A percentile compares a stretch with the other conserved stretches of the same genome.
Conservation (phyloP, 2,329 filamentous ascomycete species). For the Penicillium janthinellum region DNA sequence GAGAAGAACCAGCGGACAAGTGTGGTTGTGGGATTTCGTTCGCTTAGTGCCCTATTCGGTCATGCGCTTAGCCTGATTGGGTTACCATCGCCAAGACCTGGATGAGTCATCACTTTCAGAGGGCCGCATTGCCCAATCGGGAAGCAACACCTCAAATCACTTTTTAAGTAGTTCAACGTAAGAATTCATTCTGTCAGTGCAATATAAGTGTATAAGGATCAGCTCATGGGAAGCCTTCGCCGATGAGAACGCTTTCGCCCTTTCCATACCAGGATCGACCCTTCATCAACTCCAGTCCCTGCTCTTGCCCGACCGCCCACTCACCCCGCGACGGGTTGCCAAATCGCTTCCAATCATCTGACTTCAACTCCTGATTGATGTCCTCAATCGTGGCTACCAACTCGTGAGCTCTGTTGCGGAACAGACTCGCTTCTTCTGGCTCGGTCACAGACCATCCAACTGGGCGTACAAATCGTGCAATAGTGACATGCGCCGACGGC, state of each 20-base stretch:
- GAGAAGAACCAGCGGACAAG: conserved; percentile 38
- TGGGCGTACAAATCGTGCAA: conserved; percentile 75
- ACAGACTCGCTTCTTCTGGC: conserved; percentile 38
- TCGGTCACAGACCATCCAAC: conserved; percentile 53
- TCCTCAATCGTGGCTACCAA: conserved; percentile 72
- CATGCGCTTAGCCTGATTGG: conserved; percentile 33
- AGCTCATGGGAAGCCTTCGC: conserved; percentile 50
- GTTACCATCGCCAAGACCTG: conserved; percentile 20
- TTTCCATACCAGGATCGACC: conserved; percentile 87
- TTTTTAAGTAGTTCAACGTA: neutral
- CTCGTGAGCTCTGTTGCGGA: conserved; percentile 59
- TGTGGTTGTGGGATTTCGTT: conserved; percentile 49
- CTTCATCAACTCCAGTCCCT: conserved; percentile 72
- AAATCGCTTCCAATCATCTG: conserved; percentile 66
- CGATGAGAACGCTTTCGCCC: conserved; percentile 66
- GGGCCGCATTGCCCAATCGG: conserved; percentile 7
- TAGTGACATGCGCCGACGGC: conserved; percentile 85
- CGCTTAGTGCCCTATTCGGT: conserved; percentile 47
- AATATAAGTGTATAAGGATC: neutral
- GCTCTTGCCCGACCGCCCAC: conserved; percentile 87
- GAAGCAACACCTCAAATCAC: neutral
- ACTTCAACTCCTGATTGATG: conserved; percentile 74
- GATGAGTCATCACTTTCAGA: conserved; percentile 24
- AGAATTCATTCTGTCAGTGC: neutral
- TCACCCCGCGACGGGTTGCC: conserved; percentile 58